Percentiles rank a stretch among this genome's conserved stretches.
These are phyloP conservation scores for Gilbertella persicaria DNA, from an alignment of 371 early-diverging fungal species.

Conservation along the genomic window DNA sequence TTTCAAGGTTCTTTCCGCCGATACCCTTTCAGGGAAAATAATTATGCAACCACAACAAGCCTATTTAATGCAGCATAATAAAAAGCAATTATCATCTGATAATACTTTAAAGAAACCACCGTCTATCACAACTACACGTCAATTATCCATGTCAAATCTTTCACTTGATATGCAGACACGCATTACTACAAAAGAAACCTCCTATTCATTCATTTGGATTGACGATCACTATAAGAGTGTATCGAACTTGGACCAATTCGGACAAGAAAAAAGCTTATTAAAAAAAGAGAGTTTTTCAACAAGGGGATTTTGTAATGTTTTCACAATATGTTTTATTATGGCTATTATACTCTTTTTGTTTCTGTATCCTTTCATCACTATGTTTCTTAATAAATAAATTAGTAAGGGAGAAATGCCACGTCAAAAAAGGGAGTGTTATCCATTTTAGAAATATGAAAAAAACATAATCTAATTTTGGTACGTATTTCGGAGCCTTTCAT, in stretches of 20 bases:
- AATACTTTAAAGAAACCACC: background rate
- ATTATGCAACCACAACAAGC: background rate
- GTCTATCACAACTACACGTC: constrained; percentile 8
- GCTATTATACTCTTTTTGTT: constrained; percentile 19
- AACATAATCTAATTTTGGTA: constrained; percentile 9
- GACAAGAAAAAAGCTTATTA: constrained; percentile 1
- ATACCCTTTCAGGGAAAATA: background rate
- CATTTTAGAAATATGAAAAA: constrained; percentile 7
- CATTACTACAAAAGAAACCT: constrained; percentile 18
- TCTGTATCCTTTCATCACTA: constrained; percentile 17
- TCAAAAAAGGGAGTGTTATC: background rate
- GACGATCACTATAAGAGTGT: constrained; percentile 22
- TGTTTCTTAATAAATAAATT: constrained; percentile 2
- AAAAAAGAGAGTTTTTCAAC: constrained; percentile 1
- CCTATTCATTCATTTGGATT: constrained; percentile 23
- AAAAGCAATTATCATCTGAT: background rate
- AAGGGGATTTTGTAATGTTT: constrained; percentile 18
- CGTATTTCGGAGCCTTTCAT: constrained; percentile 4
- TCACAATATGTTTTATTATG: constrained; percentile 15
- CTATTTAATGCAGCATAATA: background rate
- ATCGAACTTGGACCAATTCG: constrained; percentile 1
- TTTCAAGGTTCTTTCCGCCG: background rate
- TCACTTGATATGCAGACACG: constrained; percentile 15
- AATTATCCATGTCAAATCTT: constrained; percentile 15
- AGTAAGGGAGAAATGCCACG: background rate